phyloP scores from a whole-genome alignment of 1,139 yeast species.

The Zhuliangozyma parablackwelliae region DNA sequence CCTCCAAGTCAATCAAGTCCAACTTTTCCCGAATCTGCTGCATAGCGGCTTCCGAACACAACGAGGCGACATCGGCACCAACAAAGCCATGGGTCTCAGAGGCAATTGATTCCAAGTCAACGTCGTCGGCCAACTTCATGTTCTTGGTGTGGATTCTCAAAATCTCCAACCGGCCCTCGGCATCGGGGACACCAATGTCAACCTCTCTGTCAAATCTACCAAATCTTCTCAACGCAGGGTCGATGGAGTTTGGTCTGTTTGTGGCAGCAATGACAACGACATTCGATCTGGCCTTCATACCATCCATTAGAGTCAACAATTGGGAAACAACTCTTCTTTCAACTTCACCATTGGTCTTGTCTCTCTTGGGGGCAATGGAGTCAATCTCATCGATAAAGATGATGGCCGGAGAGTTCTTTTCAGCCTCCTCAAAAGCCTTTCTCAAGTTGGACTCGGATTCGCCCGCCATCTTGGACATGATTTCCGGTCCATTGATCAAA shows the following conservation, averaged over 20 bases:
- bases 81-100: slow-evolving; percentile 91
- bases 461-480: slow-evolving; percentile 99
- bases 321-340: slow-evolving; percentile 96
- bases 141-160: slow-evolving; percentile 84
- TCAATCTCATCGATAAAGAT: slow-evolving; percentile 98
- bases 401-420: slow-evolving; percentile 95
- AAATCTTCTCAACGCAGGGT: slow-evolving; percentile 96
- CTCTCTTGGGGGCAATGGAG: slow-evolving; percentile 99
- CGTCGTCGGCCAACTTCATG: slow-evolving; percentile 94
- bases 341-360: slow-evolving; percentile 98
- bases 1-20: slow-evolving; percentile 96
- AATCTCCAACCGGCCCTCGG: slow-evolving; percentile 96
- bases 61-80: slow-evolving; percentile 78
- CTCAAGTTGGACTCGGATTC: slow-evolving; percentile 96
- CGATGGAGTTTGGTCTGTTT: slow-evolving; percentile 96
- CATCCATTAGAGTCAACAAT: slow-evolving; percentile 95
- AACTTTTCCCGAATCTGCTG: slow-evolving; percentile 96
- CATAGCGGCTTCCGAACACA: slow-evolving; percentile 97
- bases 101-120: slow-evolving; percentile 84
- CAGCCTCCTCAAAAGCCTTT: slow-evolving; percentile 99
- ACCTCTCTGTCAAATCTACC: slow-evolving; percentile 99
- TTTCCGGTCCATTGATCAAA: slow-evolving; percentile 98
- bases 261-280: slow-evolving; percentile 88
- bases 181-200: slow-evolving; percentile 98
- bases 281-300: slow-evolving; percentile 98